These are phyloP conservation scores for Termitomyces sp. DNA, from an alignment of 1,284 basidiomycete genomes.

Conservation along the genomic window DNA sequence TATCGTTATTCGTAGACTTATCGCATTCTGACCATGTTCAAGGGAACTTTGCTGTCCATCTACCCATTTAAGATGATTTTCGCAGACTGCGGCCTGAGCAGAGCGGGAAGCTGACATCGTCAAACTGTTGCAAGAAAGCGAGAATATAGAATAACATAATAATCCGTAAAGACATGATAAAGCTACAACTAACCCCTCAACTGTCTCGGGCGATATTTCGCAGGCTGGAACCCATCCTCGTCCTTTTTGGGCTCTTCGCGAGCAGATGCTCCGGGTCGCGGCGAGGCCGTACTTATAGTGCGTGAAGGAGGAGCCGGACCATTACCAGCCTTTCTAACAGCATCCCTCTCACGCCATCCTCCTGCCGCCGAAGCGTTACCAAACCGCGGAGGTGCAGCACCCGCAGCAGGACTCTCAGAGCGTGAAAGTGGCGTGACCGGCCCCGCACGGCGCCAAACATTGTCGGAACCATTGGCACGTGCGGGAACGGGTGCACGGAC, in stretches of 20 bases:
- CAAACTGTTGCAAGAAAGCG: neutral
- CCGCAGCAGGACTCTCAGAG: constrained; percentile 41
- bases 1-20: too few species aligned
- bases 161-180: neutral
- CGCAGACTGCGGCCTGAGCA: too few species aligned
- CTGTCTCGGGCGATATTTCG: constrained; percentile 24
- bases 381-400: constrained; percentile 36
- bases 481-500: constrained; percentile 22
- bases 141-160: neutral
- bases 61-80: neutral
- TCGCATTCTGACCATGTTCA: neutral
- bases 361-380: constrained; percentile 23
- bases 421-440: constrained; percentile 32
- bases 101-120: neutral
- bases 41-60: neutral
- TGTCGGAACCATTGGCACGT: constrained; percentile 20
- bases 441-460: constrained; percentile 38
- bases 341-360: constrained; percentile 55
- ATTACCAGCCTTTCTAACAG: constrained; percentile 37
- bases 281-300: constrained; percentile 23
- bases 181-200: constrained; percentile 11
- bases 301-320: constrained; percentile 22
- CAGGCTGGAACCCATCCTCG: constrained; percentile 70
- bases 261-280: constrained; percentile 34
- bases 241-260: constrained; percentile 45